phyloP scores from a whole-genome alignment of 495 filamentous ascomycete species.

The Aspergillus homomorphus region DNA sequence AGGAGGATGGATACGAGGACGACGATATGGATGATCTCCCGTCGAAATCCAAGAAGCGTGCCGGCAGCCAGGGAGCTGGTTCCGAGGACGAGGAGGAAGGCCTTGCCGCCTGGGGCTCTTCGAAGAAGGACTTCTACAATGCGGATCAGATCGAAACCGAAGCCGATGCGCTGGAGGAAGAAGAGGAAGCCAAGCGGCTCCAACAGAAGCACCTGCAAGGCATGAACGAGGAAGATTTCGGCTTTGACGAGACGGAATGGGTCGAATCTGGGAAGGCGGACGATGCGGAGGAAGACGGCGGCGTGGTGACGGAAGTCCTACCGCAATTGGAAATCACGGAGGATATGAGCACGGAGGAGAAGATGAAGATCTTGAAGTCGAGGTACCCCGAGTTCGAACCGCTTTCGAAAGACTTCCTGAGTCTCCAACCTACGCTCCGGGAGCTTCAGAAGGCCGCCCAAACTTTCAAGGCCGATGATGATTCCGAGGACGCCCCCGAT shows the following conservation, averaged over 20 bases:
- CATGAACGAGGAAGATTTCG: slow-evolving; percentile 87
- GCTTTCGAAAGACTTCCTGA: slow-evolving; percentile 73
- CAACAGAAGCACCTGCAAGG: slow-evolving; percentile 85
- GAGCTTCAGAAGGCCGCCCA: slow-evolving; percentile 56
- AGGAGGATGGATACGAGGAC: slow-evolving; percentile 41
- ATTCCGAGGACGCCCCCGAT: slow-evolving; percentile 30
- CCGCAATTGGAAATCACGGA: slow-evolving; percentile 78
- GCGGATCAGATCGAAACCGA: slow-evolving; percentile 88
- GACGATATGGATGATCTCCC: slow-evolving; percentile 27
- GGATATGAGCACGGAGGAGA: slow-evolving; percentile 72
- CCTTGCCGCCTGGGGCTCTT: slow-evolving; percentile 80
- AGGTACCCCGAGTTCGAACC: slow-evolving; percentile 91
- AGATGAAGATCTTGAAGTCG: slow-evolving; percentile 68
- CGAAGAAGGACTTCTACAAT: slow-evolving; percentile 88
- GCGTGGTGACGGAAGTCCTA: slow-evolving; percentile 75
- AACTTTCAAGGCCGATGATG: slow-evolving; percentile 41
- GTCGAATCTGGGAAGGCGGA: slow-evolving; percentile 44
- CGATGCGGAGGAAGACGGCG: slow-evolving; percentile 38
- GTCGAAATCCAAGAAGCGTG: slow-evolving; percentile 21
- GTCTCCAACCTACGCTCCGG: slow-evolving; percentile 62
- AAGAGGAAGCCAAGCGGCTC: slow-evolving; percentile 78
- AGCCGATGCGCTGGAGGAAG: slow-evolving; percentile 87
- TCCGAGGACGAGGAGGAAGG: slow-evolving; percentile 63
- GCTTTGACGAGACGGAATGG: slow-evolving; percentile 89
- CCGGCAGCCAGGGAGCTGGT: slow-evolving; percentile 20